phyloP scores from a whole-genome alignment of 2,329 filamentous ascomycete species.

The Fusarium hainanense region DNA sequence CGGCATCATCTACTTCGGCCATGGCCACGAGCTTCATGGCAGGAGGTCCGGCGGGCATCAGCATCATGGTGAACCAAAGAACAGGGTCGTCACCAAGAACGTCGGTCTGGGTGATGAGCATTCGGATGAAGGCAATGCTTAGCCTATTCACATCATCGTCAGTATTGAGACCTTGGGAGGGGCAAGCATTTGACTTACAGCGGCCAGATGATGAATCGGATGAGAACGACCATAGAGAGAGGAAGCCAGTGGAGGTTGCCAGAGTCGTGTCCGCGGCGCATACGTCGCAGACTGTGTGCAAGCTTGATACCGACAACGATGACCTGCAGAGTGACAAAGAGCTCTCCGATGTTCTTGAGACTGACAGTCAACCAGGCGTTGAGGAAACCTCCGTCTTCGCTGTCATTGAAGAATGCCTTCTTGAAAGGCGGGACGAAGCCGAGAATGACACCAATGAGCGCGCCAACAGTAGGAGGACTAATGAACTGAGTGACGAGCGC shows the following conservation, averaged over 20 bases:
- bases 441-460: constrained; percentile 14
- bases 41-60: constrained; percentile 25
- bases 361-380: constrained; percentile 33
- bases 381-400: constrained; percentile 24
- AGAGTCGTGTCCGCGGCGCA: constrained; percentile 22
- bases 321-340: constrained; percentile 29
- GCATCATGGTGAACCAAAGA: constrained; percentile 32
- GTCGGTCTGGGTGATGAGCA: constrained; percentile 15
- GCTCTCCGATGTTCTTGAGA: constrained; percentile 32
- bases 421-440: constrained; percentile 23
- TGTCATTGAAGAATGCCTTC: constrained; percentile 27
- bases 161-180: background rate
- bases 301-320: constrained; percentile 34
- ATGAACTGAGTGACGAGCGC: constrained; percentile 20
- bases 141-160: background rate
- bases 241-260: constrained; percentile 17
- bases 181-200: constrained; percentile 1
- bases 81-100: constrained; percentile 21
- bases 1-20: constrained; percentile 29
- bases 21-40: constrained; percentile 34
- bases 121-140: constrained; percentile 25
- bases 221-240: constrained; percentile 8
- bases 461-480: constrained; percentile 21
- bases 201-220: constrained; percentile 29
- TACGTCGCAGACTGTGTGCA: constrained; percentile 30